Evolutionary conservation across 805 yeast species (phyloP).

Genomic region (Saccharomycopsis fermentans): DNA sequence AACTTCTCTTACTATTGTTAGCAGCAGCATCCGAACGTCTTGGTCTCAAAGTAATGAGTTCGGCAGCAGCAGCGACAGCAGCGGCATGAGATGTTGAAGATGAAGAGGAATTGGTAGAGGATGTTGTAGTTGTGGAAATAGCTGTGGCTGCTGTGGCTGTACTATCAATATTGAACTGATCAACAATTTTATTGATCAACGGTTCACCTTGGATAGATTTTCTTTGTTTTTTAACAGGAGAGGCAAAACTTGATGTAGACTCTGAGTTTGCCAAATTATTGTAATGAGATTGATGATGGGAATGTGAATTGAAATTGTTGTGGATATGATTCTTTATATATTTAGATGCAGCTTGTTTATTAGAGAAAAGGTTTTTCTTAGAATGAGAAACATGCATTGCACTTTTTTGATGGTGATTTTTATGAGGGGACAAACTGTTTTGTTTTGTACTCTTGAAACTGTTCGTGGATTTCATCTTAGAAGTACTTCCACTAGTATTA

Average conservation of each 20-base stretch:
- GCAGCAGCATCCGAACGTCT: constrained; percentile 6
- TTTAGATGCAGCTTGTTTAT: not conserved
- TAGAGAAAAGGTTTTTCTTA: constrained; percentile 18
- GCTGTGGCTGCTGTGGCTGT: not conserved
- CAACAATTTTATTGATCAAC: not conserved
- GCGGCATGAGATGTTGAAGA: not conserved
- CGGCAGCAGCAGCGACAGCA: not conserved
- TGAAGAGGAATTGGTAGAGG: not conserved
- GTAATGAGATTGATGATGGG: not conserved
- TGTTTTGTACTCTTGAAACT: constrained; percentile 20
- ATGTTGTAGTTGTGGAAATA: not conserved
- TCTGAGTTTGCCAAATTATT: not conserved
- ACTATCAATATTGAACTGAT: not conserved
- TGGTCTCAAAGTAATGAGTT: constrained; percentile 4
- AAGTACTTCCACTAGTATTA: constrained; percentile 17
- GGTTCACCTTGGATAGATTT: constrained; percentile 9
- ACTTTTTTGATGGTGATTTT: constrained; percentile 6
- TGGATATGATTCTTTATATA: not conserved
- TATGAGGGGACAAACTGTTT: constrained; percentile 18
- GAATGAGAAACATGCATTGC: not conserved
- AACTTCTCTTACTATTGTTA: constrained; percentile 9
- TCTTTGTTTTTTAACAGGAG: constrained; percentile 17
- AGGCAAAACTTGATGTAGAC: constrained; percentile 5
- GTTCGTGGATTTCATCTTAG: constrained; percentile 14
- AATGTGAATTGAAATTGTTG: not conserved